Conservation (phyloP, 306 rosid species). For the peach (Prunus persica) region DNA sequence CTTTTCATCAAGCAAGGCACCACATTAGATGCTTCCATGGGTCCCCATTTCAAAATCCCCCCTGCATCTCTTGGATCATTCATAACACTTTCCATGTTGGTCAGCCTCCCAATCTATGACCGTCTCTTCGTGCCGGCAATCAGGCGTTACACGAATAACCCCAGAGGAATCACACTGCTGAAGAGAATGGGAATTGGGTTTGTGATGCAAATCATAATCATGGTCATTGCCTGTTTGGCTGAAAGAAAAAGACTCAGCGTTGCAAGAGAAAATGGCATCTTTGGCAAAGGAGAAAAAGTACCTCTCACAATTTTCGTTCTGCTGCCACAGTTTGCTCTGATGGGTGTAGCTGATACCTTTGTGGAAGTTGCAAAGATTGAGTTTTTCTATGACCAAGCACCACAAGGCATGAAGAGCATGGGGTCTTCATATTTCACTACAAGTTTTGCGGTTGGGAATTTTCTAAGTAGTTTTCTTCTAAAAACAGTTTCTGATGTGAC, state of each 20-base stretch:
- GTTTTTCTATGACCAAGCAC: conserved; percentile 76
- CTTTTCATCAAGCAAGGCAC: conserved; percentile 64
- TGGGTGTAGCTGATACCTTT: conserved; percentile 53
- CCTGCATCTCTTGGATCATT: conserved; percentile 46
- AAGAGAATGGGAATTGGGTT: conserved; percentile 69
- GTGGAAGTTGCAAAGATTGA: conserved; percentile 58
- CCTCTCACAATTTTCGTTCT: conserved; percentile 62
- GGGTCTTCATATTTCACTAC: conserved; percentile 55
- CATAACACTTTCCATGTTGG: conserved; percentile 42
- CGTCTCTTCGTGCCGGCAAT: conserved; percentile 40
- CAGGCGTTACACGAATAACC: conserved; percentile 48
- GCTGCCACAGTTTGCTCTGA: conserved; percentile 60
- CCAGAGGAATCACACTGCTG: conserved; percentile 64
- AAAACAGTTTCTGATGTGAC: conserved; percentile 51
- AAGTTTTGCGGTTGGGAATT: conserved; percentile 51
- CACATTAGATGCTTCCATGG: conserved; percentile 52
- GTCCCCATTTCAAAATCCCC: conserved; percentile 55
- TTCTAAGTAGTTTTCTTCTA: conserved; percentile 54
- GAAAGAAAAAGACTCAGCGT: conserved; percentile 55
- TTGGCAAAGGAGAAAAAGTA: conserved; percentile 20
- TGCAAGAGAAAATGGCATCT: conserved; percentile 37
- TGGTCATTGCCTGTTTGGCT: conserved; percentile 41
- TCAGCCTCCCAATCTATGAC: conserved; percentile 49
- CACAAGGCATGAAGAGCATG: conserved; percentile 61
- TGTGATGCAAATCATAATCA: conserved; percentile 33